phyloP scores from a whole-genome alignment of 306 rosid genomes.

The Gleditsia sinensis region DNA sequence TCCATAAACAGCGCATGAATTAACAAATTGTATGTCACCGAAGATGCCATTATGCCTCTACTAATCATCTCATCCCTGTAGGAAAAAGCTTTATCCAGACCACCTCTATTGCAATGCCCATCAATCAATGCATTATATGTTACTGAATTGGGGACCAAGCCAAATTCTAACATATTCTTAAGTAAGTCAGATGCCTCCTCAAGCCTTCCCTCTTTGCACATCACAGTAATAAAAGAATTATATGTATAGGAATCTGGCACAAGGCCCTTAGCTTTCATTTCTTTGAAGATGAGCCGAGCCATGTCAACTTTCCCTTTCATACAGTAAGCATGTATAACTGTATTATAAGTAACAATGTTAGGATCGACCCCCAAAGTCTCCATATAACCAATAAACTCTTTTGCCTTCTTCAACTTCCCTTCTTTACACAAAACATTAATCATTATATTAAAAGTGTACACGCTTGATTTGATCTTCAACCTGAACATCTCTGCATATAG shows the following conservation, averaged over 20 bases:
- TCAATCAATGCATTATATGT: conserved; percentile 78
- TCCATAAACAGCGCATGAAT: conserved; percentile 84
- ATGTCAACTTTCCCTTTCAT: conserved; percentile 53
- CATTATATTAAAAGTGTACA: conserved; percentile 78
- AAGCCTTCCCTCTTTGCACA: conserved; percentile 69
- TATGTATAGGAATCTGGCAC: conserved; percentile 70
- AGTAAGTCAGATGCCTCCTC: conserved; percentile 67
- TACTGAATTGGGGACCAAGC: conserved; percentile 64
- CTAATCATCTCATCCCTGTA: conserved; percentile 68
- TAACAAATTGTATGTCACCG: conserved; percentile 73
- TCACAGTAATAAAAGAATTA: conserved; percentile 58
- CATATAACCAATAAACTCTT: conserved; percentile 70
- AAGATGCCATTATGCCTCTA: conserved; percentile 60
- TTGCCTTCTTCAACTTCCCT: conserved; percentile 81
- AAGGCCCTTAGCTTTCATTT: conserved; percentile 62
- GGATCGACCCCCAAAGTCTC: conserved; percentile 64
- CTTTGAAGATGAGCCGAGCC: conserved; percentile 48
- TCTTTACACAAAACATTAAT: conserved; percentile 81
- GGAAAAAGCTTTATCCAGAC: conserved; percentile 66
- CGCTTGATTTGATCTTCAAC: conserved; percentile 62
- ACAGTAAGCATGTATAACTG: conserved; percentile 69
- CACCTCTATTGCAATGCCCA: conserved; percentile 73
- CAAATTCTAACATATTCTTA: conserved; percentile 51
- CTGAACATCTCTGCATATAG: conserved; percentile 87
- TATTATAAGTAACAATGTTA: conserved; percentile 70